Base-by-base conservation (phyloP, 345 rosid species). In the Odontarrhena argentea region DNA sequence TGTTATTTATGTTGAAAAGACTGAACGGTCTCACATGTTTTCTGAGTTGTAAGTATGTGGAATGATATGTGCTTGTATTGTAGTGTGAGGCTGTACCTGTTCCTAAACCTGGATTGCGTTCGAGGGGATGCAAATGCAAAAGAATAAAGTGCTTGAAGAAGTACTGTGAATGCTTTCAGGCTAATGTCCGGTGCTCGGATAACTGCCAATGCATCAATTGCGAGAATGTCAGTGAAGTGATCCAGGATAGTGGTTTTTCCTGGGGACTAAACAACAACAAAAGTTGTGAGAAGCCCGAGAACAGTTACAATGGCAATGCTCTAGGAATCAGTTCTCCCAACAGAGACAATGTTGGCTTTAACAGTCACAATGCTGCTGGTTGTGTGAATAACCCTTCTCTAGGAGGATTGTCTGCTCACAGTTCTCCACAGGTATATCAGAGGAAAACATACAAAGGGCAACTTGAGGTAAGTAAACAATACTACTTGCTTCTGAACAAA, bases 111-210 rank as follows among this genome's bases (percentile, higher is more conserved):
- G 82, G 75, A 58, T 71, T 76, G 56, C 79, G 76, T 56, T 67
- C 65, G 52, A 77, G 60, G 52, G 87, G 91, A 34, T 86, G 91
- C 76, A 65, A 76, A 41, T 86, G 87, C 80, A 83, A 82, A 77
- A 78, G 68, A 74, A 69, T 75, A 1, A 59, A 64, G 63, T 86
- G 87, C 76, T 61, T 78, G 32, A 83, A 81, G 78, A 82, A 66
- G 63, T 86, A 86, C 42, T 83, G 91, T 44, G 87, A 86, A 72
- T 82, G 91, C 70, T 83, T 81, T 69, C 83, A 77, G 63, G 87
- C 83, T 65, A 80, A 77, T 7, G 68, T 74, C 35, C 35, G 64
- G 46, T 86, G 86, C 80, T 78, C 82, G 18, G 79, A 74, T 26
- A 81, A 73, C 48, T 83, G 91, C 74, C 79, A 78, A 71, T 86